Base-by-base conservation (phyloP, 2,329 filamentous ascomycete species). In the Paramyrothecium roridum region DNA sequence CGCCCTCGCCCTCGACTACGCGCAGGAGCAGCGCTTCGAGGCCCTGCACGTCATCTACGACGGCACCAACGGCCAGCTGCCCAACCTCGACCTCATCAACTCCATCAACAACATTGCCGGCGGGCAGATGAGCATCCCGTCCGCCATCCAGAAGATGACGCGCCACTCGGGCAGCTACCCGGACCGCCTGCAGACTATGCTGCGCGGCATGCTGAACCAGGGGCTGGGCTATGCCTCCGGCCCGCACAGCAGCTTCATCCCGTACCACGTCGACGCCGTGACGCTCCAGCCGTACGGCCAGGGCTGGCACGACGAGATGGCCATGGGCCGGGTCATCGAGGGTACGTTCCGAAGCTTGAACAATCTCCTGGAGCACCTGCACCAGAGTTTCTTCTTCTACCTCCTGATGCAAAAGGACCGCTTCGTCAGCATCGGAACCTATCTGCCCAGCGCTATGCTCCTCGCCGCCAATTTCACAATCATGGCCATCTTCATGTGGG, bases 331-430 rank as follows among this genome's bases (percentile, higher is more conserved):
- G 54, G 87, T 93, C 0, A 81, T 98, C 4, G 95, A 99, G 74
- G 92, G 92, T 64, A 83, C 95, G 3, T 96, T 96, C 71, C 83
- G 95, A 65, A 96, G 91, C 70, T 77, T 99, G 72, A 99, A 99
- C 76, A 99, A 99, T 68, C 76, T 99, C 56, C 82, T 99, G 33
- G 95, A 99, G 74, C 93, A 99, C 70, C 80, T 99, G 58, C 95
- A 99, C 70, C 95, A 99, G 75, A 97, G 93, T 71, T 99, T 99
- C 79, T 99, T 99, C 82, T 98, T 99, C 76, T 99, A 99, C 71
- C 79, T 99, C 52, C 81, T 99, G 48, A 92, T 98, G 85, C 88
- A 96, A 62, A 84, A 87, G 30, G 90, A 95, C 65, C 87, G 93
- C 12, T 99, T 99, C 69, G 95, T 98, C 63, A 98, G 93, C 73